These are phyloP conservation scores for Metrosideros polymorpha DNA, from an alignment of 441 rosid species.

Conservation along the genomic window DNA sequence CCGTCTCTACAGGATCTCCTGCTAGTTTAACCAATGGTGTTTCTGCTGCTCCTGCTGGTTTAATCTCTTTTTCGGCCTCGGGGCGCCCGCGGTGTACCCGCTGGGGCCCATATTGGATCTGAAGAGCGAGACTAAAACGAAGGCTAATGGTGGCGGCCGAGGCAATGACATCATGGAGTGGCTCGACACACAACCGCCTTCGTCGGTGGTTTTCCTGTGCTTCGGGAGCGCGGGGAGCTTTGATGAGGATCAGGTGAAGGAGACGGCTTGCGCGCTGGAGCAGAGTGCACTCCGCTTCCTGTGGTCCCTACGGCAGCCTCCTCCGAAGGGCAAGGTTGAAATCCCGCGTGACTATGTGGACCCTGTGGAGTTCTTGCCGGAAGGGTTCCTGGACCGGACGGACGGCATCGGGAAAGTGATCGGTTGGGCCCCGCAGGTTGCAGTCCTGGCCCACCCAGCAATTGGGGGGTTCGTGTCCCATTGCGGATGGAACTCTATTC, in stretches of 20 bases:
- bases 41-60: no score
- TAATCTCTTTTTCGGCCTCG: no score
- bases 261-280: background rate
- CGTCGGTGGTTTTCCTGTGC: background rate
- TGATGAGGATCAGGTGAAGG: background rate
- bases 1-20: no score
- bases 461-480: background rate
- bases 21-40: no score
- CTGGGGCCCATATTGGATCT: background rate
- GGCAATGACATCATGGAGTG: background rate
- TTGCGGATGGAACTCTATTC: constrained; percentile 1
- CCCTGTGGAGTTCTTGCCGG: background rate
- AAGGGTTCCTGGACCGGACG: background rate
- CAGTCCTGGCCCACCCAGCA: background rate
- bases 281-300: background rate
- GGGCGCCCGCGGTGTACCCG: background rate
- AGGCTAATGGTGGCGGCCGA: background rate
- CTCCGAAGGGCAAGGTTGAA: background rate
- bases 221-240: background rate
- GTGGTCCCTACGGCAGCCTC: background rate
- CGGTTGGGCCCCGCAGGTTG: constrained; percentile 4
- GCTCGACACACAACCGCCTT: background rate
- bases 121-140: background rate
- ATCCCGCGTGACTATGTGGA: background rate
- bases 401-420: background rate